A percentile compares a stretch with the other conserved stretches of the same genome.
Evolutionary conservation across 352 stramenopile genomes (phyloP).

Genomic region (Globisporangium viniferum): DNA sequence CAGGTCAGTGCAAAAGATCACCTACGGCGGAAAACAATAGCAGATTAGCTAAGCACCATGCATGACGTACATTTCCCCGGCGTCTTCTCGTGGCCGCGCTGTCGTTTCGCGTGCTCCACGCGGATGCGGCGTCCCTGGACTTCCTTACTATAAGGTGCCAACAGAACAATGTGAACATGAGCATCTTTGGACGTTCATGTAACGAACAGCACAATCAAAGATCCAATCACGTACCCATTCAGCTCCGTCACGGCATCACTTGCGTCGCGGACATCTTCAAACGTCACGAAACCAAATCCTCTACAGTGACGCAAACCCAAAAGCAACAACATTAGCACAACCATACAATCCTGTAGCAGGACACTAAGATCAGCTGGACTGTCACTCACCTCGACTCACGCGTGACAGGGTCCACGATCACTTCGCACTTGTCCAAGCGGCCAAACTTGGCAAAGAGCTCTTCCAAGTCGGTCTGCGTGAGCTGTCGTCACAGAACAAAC

Average conservation of each 20-base stretch:
- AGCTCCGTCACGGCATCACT: constrained; percentile 78
- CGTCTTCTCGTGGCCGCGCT: constrained; percentile 79
- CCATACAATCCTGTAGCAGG: background rate
- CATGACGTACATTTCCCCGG: constrained; percentile 68
- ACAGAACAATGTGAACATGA: constrained; percentile 3
- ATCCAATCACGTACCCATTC: constrained; percentile 51
- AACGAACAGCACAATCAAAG: background rate
- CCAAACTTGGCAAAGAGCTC: constrained; percentile 77
- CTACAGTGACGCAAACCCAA: constrained; percentile 19
- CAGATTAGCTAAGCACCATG: background rate
- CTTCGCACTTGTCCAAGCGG: constrained; percentile 68
- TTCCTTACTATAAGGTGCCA: constrained; percentile 51
- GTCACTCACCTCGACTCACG: constrained; percentile 56
- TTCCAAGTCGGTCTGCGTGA: constrained; percentile 52
- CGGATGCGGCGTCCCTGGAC: constrained; percentile 65
- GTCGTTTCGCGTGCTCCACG: constrained; percentile 81
- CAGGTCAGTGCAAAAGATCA: background rate
- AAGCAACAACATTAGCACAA: background rate
- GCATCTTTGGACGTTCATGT: background rate
- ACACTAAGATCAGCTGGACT: background rate
- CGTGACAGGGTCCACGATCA: constrained; percentile 79
- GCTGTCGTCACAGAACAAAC: constrained; percentile 17
- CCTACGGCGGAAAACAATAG: background rate
- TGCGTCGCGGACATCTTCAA: constrained; percentile 71
- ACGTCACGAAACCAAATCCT: constrained; percentile 78